Base-by-base conservation (phyloP, 345 rosid species). In the Garcia nutans region DNA sequence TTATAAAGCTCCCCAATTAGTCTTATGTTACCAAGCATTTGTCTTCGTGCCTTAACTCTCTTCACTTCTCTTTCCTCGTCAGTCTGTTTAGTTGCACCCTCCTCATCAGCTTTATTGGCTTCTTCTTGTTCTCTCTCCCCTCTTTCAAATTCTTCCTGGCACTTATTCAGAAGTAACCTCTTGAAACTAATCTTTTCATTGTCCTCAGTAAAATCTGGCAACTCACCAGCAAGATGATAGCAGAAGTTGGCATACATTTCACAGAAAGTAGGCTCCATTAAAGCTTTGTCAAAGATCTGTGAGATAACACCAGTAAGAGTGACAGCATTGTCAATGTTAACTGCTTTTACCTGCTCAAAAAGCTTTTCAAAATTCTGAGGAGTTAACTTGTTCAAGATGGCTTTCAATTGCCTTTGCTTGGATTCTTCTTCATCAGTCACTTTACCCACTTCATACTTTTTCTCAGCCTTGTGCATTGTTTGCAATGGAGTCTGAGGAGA, bases 261-360 rank as follows among this genome's bases (percentile, higher is more conserved):
- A 86, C 97, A 91, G 79, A 96, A 96, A 68, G 98, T 93, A 64
- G 98, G 99, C 87, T 93, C 98, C 94, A 89, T 93, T 68, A 93
- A 87, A 78, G 99, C 99, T 87, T 92, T 93, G 82, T 93, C 97
- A 85, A 93, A 96, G 78, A 96, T 96, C 86, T 93, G 99, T 10
- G 92, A 88, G 78, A 96, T 91, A 65, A 96, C 92, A 57, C 95
- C 92, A 17, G 55, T 76, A 77, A 96, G 99, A 8, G 97, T 96
- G 70, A 11, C 83, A 31, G 84, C 85, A 76, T 85, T 96, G 81
- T 96, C 97, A 56, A 96, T 93, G 70, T 91, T 91, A 52, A 96
- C 98, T 24, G 70, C 89, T 82, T 89, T 89, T 12, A 96, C 99
- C 85, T 93, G 94, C 86, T 93, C 93, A 84, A 96, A 92, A 68